phyloP scores from a whole-genome alignment of 352 stramenopile species.

The Phytophthora pluvialis region DNA sequence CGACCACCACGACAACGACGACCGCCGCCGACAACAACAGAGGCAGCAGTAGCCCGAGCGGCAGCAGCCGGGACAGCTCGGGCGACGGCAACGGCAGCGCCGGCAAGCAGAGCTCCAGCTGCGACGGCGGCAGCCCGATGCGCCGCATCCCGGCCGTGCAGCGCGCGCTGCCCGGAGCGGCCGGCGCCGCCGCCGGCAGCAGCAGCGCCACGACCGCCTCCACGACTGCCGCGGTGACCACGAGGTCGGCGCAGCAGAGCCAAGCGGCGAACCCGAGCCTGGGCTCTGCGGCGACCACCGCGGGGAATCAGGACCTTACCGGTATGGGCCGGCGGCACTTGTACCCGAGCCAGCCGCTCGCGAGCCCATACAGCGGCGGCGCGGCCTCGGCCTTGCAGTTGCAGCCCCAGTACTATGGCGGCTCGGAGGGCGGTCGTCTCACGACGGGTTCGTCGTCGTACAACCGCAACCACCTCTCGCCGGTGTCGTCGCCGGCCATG shows the following conservation, averaged over 20 bases:
- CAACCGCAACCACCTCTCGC: conserved; percentile 32
- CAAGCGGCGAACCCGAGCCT: neutral
- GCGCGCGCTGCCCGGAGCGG: conserved; percentile 15
- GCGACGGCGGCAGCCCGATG: conserved; percentile 43
- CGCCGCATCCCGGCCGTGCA: conserved; percentile 47
- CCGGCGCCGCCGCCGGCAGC: conserved; percentile 1
- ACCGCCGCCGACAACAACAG: neutral
- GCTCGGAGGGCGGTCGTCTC: conserved; percentile 21
- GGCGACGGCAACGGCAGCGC: neutral
- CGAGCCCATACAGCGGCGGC: conserved; percentile 13
- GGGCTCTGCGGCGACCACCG: neutral
- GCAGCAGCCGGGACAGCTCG: conserved; percentile 10
- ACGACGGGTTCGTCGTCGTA: conserved; percentile 24
- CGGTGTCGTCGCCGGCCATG: conserved; percentile 43
- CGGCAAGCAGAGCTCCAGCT: conserved; percentile 24
- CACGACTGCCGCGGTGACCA: neutral
- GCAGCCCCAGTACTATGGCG: conserved; percentile 30
- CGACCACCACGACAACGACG: conserved; percentile 4
- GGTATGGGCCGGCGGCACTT: conserved; percentile 20
- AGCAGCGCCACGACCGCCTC: conserved; percentile 6
- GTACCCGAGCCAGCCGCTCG: conserved; percentile 17
- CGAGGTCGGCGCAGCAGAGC: conserved; percentile 5
- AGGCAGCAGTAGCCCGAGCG: conserved; percentile 16
- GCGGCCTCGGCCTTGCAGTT: conserved; percentile 29
- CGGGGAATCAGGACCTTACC: conserved; percentile 19